phyloP scores from a whole-genome alignment of 192 early-diverging fungal species.

The Rhizoclosmatium sp. region DNA sequence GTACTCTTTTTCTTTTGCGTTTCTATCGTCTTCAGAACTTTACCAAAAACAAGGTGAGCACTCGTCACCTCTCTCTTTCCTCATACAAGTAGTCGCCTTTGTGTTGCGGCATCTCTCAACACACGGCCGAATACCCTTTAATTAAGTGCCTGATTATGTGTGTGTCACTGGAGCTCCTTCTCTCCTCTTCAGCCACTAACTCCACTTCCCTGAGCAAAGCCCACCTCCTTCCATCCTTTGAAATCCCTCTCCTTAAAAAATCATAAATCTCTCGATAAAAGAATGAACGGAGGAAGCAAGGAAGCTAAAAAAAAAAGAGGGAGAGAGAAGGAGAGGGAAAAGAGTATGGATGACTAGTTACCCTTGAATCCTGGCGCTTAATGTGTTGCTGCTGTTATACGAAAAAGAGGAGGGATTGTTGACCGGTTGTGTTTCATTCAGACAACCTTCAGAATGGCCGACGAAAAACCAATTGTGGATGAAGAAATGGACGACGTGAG shows the following conservation, averaged over 20 bases:
- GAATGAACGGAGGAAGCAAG: constrained; percentile 1
- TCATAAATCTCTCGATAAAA: constrained; percentile 7
- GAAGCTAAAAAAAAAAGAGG: constrained; percentile 1
- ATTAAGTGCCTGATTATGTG: too few species aligned
- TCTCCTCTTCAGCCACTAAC: not conserved
- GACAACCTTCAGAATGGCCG: constrained; percentile 7
- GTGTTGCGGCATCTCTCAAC: too few species aligned
- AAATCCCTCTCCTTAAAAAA: constrained; percentile 12
- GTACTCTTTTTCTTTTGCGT: not conserved
- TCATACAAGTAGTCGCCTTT: too few species aligned
- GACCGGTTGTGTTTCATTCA: not conserved
- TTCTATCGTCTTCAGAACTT: not conserved
- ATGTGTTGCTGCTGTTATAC: not conserved
- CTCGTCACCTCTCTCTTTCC: not conserved
- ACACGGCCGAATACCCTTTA: too few species aligned
- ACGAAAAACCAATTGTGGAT: constrained; percentile 16
- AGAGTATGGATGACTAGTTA: too few species aligned
- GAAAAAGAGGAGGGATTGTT: constrained; percentile 3
- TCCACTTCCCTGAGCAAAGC: not conserved
- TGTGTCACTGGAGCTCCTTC: not conserved
- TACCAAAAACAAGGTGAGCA: not conserved
- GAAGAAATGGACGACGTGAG: constrained; percentile 36
- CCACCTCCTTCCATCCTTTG: not conserved
- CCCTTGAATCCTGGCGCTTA: not conserved
- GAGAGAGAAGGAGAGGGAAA: not conserved